Evolutionary conservation across 2,329 filamentous ascomycete species (phyloP), one percentile per base, ranked within the genome.

Genomic region (Dactylellina sp.): DNA sequence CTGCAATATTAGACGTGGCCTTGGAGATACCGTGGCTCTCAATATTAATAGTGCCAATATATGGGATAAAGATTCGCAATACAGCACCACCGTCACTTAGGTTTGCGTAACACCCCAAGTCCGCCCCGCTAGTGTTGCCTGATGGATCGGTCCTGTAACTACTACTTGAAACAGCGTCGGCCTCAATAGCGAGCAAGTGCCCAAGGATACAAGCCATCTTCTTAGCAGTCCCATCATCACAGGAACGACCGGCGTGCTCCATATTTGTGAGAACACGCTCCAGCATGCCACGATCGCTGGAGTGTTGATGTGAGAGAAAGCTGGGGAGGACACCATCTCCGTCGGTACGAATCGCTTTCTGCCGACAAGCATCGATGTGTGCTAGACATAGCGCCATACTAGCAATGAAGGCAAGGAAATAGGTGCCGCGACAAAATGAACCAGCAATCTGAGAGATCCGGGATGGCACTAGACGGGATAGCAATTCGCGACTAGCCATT

Each of bases 401-500:
- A 0, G 82, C 81, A 1, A 83, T 79, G 46, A 82, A 81, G 0
- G 84, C 83, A 1, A 84, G 81, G 75, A 86, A 87, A 78, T 87
- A 85, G 16, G 84, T 80, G 50, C 85, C 84, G 0, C 85, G 83
- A 40, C 82, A 84, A 75, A 82, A 83, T 50, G 80, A 81, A 1
- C 79, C 75, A 0, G 79, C 78, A n/a, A 79, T 78, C 47, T 81
- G 81, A 2, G 80, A 80, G 20, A 78, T 75, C 35, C 84, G 83
- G 75, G 85, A 85, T n/a, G 80, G 75, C 39, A 85, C 77, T 71
- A 85, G 87, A 0, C 83, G 82, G 1, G 76, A 79, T 7, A 88
- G 80, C 12, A 87, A 81, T 59, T 84, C 84, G 1, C 86, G 84
- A 52, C 84, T 85, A 4, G 85, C 83, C 9, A 82, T 82, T 49